Evolutionary conservation across 2,329 filamentous ascomycete species (phyloP), one percentile per base, ranked within the genome.

Genomic region (Neonectria magnoliae): DNA sequence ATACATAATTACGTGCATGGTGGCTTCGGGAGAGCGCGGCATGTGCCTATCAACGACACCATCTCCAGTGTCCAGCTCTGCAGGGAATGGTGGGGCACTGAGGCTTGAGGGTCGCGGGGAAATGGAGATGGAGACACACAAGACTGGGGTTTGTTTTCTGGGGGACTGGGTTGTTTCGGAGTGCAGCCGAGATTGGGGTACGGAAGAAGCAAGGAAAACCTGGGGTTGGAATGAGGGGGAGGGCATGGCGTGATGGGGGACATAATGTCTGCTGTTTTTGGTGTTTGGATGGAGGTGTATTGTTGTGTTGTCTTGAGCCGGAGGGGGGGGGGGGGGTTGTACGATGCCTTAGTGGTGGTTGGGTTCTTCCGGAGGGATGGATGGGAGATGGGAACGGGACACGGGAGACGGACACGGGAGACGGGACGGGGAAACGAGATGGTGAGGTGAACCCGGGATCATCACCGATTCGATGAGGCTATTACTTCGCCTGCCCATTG

Each of bases 81-180:
- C 36, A 38, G 36, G 36, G 36, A 20, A 20, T 20, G 48, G 48
- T 36, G 48, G 48, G 48, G 56, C 38, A 13, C 13, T 51, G 41
- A 47, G 44, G n/a, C 13, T 22, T 16, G 36, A 58, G 51, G 55
- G 56, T 64, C 60, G 68, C 62, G 68, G 65, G 65, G 62, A 65
- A 69, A 63, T 57, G 66, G 56, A 64, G 61, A 42, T 38, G 36
- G 36, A 38, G 36, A 38, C 5, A 38, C 14, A 38, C 5, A 25
- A 2, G 25, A 33, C 31, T 36, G 36, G 36, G 27, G 48, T 25
- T n/a, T 38, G 22, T 60, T 63, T 63, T 58, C 66, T 38, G 41
- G 44, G 61, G 53, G 29, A 25, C 20, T 36, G 18, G 48, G 33
- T 33, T 27, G 33, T 55, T 60, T 58, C 66, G 62, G 61, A 61